Evolutionary conservation across 805 yeast genomes (phyloP).

Genomic region (Yarrowia phangngaensis): DNA sequence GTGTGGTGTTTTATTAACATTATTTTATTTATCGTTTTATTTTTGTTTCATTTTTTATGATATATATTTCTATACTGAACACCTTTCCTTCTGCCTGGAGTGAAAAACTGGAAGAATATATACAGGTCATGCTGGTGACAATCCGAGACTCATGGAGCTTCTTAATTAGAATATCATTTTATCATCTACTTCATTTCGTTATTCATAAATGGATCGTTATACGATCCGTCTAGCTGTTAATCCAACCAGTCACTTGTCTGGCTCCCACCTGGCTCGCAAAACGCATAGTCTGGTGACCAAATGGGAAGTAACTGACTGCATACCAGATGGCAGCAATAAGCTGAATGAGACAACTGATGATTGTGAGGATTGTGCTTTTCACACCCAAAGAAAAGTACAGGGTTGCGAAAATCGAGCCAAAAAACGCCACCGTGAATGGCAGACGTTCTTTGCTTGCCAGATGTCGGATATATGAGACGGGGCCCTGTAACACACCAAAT

Average conservation of each 20-base stretch:
- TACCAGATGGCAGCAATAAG: slow-evolving; percentile 85
- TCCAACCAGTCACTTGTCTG: slow-evolving; percentile 49
- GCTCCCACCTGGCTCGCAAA: slow-evolving; percentile 56
- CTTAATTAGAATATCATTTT: too few relatives aligned
- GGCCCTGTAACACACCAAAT: slow-evolving; percentile 91
- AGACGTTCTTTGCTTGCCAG: slow-evolving; percentile 70
- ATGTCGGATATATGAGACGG: slow-evolving; percentile 71
- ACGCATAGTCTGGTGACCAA: slow-evolving; percentile 76
- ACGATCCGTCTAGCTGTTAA: slow-evolving; percentile 41
- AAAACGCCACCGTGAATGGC: slow-evolving; percentile 75
- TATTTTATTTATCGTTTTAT: too few relatives aligned
- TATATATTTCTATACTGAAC: too few relatives aligned
- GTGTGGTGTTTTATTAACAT: too few relatives aligned
- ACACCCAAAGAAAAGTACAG: slow-evolving; percentile 69
- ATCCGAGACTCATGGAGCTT: too few relatives aligned
- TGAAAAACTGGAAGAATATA: too few relatives aligned
- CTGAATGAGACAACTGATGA: slow-evolving; percentile 71
- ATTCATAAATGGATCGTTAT: too few relatives aligned
- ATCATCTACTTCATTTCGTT: too few relatives aligned
- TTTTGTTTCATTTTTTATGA: too few relatives aligned
- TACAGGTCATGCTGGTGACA: too few relatives aligned
- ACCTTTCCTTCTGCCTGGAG: too few relatives aligned
- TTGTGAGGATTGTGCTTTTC: slow-evolving; percentile 69
- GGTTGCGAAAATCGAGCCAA: slow-evolving; percentile 74
- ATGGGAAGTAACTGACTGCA: slow-evolving; percentile 89